Percentiles rank a stretch among this genome's conserved stretches.
phyloP scores from a whole-genome alignment of 176 grass and related monocot species.

The Poa annua region DNA sequence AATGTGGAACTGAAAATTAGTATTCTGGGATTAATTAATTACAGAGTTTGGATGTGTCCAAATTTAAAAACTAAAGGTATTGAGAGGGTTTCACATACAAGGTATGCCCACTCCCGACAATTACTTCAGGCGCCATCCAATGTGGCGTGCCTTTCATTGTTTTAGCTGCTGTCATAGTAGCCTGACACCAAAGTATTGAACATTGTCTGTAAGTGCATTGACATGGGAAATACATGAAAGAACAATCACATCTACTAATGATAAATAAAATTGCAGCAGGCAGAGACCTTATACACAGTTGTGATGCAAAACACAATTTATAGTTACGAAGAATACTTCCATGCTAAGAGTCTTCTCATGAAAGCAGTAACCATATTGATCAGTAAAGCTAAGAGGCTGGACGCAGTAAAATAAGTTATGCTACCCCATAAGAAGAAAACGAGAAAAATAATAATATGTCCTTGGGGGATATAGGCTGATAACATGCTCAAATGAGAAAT shows the following conservation, averaged over 20 bases:
- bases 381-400: not conserved
- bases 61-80: not conserved
- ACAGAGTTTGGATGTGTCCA: not conserved
- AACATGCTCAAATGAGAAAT: conserved; percentile 15
- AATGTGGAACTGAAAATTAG: conserved; percentile 25
- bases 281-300: conserved; percentile 1
- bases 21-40: conserved; percentile 5
- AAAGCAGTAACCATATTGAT: conserved; percentile 7
- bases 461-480: not conserved
- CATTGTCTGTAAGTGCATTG: conserved; percentile 35
- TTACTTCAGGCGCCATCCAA: conserved; percentile 99
- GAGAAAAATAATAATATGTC: not conserved
- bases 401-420: not conserved
- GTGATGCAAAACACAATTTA: not conserved
- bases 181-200: conserved; percentile 54
- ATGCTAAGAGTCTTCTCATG: conserved; percentile 7
- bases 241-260: not conserved
- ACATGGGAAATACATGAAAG: conserved; percentile 11
- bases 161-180: conserved; percentile 96
- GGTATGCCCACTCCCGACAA: conserved; percentile 90
- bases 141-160: conserved; percentile 98
- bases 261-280: conserved; percentile 15
- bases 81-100: conserved; percentile 67
- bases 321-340: not conserved
- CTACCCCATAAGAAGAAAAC: not conserved